Conservation (phyloP, 345 rosid species). For the Laguncularia racemosa region DNA sequence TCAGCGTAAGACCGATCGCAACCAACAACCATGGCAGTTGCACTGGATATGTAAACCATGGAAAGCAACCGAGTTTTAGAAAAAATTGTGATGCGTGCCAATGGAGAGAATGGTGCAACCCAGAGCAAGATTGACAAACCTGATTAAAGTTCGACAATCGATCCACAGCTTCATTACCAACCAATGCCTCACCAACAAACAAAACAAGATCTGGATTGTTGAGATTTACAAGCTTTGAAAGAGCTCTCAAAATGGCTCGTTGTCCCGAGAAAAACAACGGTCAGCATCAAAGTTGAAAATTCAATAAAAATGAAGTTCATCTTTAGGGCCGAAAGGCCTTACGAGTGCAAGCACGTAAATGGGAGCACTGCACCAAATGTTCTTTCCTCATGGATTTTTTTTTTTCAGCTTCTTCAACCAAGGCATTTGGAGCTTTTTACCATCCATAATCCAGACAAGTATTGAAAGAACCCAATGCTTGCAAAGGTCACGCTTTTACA, state of each 20-base stretch:
- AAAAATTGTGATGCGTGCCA: not conserved
- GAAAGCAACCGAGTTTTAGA: slow-evolving; percentile 24
- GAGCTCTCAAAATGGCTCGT: slow-evolving; percentile 98
- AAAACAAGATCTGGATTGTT: slow-evolving; percentile 88
- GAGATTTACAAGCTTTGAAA: slow-evolving; percentile 79
- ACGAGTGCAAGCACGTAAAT: too few relatives aligned
- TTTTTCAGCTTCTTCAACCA: too few relatives aligned
- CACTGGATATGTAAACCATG: slow-evolving; percentile 92
- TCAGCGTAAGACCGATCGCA: slow-evolving; percentile 97
- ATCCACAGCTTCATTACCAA: slow-evolving; percentile 97
- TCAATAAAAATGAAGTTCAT: too few relatives aligned
- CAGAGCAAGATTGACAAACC: slow-evolving; percentile 29
- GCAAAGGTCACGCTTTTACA: too few relatives aligned
- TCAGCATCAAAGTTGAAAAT: too few relatives aligned
- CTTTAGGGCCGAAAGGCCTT: too few relatives aligned
- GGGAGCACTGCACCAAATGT: too few relatives aligned
- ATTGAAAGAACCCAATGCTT: too few relatives aligned
- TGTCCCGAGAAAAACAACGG: slow-evolving; percentile 40
- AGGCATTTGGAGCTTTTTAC: too few relatives aligned
- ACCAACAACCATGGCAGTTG: slow-evolving; percentile 98
- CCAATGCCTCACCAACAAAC: slow-evolving; percentile 98
- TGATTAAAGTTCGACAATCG: slow-evolving; percentile 92
- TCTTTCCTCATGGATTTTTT: too few relatives aligned
- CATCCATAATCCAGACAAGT: too few relatives aligned
- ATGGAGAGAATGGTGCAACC: not conserved